Conservation (phyloP, 495 filamentous ascomycete species). For the Aspergillus wentii region DNA sequence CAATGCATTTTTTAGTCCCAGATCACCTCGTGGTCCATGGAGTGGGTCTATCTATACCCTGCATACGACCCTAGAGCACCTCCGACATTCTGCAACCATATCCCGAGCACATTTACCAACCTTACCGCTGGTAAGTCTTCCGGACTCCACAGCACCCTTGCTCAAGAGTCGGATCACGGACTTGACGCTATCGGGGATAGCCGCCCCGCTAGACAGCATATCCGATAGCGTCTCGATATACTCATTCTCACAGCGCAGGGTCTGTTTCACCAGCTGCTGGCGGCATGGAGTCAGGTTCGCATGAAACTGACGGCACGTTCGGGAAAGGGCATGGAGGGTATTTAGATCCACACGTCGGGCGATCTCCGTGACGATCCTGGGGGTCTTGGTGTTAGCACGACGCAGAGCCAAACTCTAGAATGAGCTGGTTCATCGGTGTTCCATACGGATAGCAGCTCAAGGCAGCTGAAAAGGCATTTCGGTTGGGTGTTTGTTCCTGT, state of each 20-base stretch:
- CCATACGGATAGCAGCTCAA: constrained; percentile 88
- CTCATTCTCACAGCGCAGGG: constrained; percentile 75
- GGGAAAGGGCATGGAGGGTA: constrained; percentile 72
- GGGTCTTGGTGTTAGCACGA: constrained; percentile 14
- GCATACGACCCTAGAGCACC: constrained; percentile 72
- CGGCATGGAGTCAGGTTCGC: constrained; percentile 72
- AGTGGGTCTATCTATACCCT: constrained; percentile 59
- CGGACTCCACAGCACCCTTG: constrained; percentile 21
- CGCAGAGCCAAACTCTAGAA: constrained; percentile 10
- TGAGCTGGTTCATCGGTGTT: constrained; percentile 18
- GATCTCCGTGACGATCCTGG: constrained; percentile 71
- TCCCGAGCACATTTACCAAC: constrained; percentile 75
- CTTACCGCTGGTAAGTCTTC: constrained; percentile 56
- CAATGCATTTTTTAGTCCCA: not conserved
- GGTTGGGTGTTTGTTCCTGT: constrained; percentile 54
- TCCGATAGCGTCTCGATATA: constrained; percentile 38
- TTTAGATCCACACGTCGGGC: constrained; percentile 76
- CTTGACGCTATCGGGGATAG: constrained; percentile 31
- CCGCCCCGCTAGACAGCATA: constrained; percentile 26
- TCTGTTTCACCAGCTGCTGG: constrained; percentile 61
- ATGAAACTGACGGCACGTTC: constrained; percentile 74
- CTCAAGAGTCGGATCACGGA: constrained; percentile 32
- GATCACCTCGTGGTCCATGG: not conserved
- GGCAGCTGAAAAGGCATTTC: constrained; percentile 67
- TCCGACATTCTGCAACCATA: constrained; percentile 75